Conservation (phyloP, 352 stramenopile genomes). For the Globisporangium apiculatum region DNA sequence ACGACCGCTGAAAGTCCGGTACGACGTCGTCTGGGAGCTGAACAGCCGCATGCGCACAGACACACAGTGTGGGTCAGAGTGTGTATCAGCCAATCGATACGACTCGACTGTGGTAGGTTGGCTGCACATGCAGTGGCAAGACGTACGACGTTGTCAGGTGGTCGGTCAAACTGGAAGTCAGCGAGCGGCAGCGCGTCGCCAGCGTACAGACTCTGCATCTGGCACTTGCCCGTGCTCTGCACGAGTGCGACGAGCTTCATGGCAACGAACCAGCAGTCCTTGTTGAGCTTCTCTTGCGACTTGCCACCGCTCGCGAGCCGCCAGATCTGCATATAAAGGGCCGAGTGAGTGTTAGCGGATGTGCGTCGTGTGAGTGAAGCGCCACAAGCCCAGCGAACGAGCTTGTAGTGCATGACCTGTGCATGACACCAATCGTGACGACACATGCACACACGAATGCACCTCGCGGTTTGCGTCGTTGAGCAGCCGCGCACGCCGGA, state of each 20-base stretch:
- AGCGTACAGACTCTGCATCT: slow-evolving; percentile 79
- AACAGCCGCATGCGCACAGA: background rate
- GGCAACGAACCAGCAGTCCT: slow-evolving; percentile 87
- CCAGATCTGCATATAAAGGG: slow-evolving; percentile 53
- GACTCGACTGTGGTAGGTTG: too few species aligned
- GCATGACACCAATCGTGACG: background rate
- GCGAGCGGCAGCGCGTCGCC: slow-evolving; percentile 59
- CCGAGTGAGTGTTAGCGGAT: background rate
- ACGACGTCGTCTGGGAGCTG: slow-evolving; percentile 45
- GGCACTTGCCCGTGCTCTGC: slow-evolving; percentile 74
- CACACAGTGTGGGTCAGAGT: background rate
- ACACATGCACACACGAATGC: background rate
- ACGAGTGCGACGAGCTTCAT: slow-evolving; percentile 88
- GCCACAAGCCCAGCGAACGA: too few species aligned
- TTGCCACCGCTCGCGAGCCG: slow-evolving; percentile 82
- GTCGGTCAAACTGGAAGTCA: slow-evolving; percentile 75
- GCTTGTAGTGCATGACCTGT: background rate
- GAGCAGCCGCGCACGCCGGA: slow-evolving; percentile 63
- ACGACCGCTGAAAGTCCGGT: slow-evolving; percentile 47
- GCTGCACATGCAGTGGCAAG: too few species aligned
- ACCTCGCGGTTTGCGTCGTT: slow-evolving; percentile 86
- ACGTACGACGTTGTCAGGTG: slow-evolving; percentile 70
- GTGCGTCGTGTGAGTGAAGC: too few species aligned
- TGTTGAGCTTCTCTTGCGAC: slow-evolving; percentile 81
- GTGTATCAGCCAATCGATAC: background rate